Base-by-base conservation (phyloP, 345 rosid species). In the Corchorus capsularis region DNA sequence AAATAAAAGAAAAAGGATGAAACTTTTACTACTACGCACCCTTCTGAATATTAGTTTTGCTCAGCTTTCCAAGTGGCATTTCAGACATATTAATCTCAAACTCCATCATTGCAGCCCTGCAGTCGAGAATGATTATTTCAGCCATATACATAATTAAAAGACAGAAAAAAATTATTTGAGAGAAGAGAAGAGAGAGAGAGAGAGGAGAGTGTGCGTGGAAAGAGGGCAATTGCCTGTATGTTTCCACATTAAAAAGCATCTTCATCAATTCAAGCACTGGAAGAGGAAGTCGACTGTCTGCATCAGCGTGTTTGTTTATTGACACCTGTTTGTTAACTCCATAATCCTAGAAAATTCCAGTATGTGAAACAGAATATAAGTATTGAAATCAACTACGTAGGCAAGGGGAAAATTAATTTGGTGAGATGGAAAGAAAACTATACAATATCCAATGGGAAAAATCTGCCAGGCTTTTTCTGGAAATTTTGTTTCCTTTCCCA, bases 21-120 rank as follows among this genome's bases (percentile, higher is more conserved):
- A 60, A 77, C 34, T 39, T 78, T 53, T 46, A 41, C 19, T 55
- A 20, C 41, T 19, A 72, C 34, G 27, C 82, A 96, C 99, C 99
- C 79, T 89, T 91, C 72, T 87, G 93, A 76, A 96, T 93, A 83
- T 93, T 93, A 71, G 61, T 85, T 88, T 92, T 92, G 85, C 99
- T 93, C 81, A 96, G 87, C 74, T 94, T 96, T 83, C 98, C 99
- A 75, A 92, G 99, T 14, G 98, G 98, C 98, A 93, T 96, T 91
- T 93, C 99, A 53, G 93, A 87, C 97, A 93, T 90, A 76, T 96
- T 96, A 80, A 93, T 96, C 86, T 93, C 89, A 75, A 92, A 96
- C 85, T 93, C 99, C 98, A 90, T 88, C 99, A 92, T 93, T 77
- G 99, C 97, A 84, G 92, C 89, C 87, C 97, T 96, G 89, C 81